A percentile compares a stretch with the other conserved stretches of the same genome.
Evolutionary conservation across 768 basidiomycete genomes (phyloP).

Genomic region (Pleurotus tuoliensis): DNA sequence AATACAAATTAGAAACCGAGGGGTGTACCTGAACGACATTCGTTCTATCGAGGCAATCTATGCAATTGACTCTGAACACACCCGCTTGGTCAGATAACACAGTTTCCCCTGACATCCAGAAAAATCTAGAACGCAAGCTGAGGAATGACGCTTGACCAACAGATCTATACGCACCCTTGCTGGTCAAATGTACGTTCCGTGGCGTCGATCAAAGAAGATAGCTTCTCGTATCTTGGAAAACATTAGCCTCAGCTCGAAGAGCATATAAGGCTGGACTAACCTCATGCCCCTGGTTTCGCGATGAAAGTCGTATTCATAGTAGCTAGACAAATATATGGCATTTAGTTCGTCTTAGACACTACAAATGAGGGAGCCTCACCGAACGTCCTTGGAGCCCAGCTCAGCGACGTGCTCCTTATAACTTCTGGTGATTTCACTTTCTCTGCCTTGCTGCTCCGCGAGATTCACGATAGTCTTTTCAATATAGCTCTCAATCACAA

Average conservation of each 20-base stretch:
- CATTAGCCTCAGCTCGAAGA: conserved; percentile 10
- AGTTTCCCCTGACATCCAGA: conserved; percentile 72
- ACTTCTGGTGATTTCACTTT: conserved; percentile 72
- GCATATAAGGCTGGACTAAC: conserved; percentile 33
- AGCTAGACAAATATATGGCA: conserved; percentile 37
- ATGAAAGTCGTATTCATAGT: conserved; percentile 90
- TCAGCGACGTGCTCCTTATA: conserved; percentile 69
- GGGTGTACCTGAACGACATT: conserved; percentile 81
- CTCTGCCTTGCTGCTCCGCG: conserved; percentile 88
- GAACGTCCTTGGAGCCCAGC: conserved; percentile 48
- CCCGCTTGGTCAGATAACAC: conserved; percentile 81
- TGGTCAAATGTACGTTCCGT: conserved; percentile 72
- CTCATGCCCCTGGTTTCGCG: conserved; percentile 93
- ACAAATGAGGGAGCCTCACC: conserved; percentile 34
- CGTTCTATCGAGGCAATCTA: conserved; percentile 93
- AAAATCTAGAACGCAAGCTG: conserved; percentile 46
- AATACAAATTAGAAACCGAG: background rate
- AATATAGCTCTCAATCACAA: conserved; percentile 9
- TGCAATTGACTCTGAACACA: conserved; percentile 89
- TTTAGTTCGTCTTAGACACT: background rate
- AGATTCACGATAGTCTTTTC: conserved; percentile 79
- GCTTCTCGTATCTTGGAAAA: conserved; percentile 76
- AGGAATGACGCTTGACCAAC: background rate
- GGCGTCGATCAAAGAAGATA: conserved; percentile 67
- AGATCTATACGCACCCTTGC: conserved; percentile 58